A percentile compares a stretch with the other conserved stretches of the same genome.
Conservation (phyloP, 1,284 basidiomycete species). For the Marasmius fiardii region DNA sequence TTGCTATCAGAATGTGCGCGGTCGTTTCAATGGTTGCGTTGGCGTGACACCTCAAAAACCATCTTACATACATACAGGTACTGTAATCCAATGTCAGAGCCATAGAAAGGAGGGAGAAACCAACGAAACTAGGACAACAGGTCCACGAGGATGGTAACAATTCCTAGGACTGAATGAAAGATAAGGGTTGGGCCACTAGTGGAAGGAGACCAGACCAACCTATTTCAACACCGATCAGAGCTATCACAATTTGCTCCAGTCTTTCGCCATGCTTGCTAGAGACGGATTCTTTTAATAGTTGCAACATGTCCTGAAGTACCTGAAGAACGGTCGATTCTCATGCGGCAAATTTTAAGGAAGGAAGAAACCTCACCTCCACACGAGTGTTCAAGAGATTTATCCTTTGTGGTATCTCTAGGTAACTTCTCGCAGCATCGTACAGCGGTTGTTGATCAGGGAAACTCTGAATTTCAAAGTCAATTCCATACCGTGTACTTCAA, state of each 20-base stretch:
- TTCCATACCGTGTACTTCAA: neutral
- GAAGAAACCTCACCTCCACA: constrained; percentile 63
- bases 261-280: constrained; percentile 90
- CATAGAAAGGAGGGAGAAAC: neutral
- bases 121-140: constrained; percentile 35
- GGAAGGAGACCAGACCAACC: constrained; percentile 38
- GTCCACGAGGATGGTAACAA: constrained; percentile 72
- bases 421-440: constrained; percentile 90
- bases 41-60: neutral
- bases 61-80: neutral
- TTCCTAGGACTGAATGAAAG: constrained; percentile 53
- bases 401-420: constrained; percentile 92
- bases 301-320: constrained; percentile 97
- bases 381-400: constrained; percentile 93
- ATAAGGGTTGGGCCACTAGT: constrained; percentile 9
- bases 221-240: constrained; percentile 88
- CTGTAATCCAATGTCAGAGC: neutral
- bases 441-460: constrained; percentile 94
- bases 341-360: neutral
- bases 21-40: neutral
- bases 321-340: constrained; percentile 24
- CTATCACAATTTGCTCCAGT: constrained; percentile 94
- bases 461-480: constrained; percentile 41
- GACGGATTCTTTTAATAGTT: constrained; percentile 92
- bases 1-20: neutral